Conservation (phyloP, 1,284 basidiomycete genomes). For the Mycena sp. region DNA sequence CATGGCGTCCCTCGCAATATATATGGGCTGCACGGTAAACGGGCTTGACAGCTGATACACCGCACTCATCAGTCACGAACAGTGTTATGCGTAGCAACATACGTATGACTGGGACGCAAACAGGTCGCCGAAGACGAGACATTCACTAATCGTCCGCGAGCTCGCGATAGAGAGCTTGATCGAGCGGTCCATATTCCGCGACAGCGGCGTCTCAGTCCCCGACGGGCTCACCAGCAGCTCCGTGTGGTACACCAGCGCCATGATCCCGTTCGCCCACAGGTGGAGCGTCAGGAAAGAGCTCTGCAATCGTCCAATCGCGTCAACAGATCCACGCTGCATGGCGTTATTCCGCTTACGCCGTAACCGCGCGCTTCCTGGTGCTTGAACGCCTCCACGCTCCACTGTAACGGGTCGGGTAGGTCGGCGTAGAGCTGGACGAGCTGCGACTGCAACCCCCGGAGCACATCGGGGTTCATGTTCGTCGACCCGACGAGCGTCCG, state of each 20-base stretch:
- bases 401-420: constrained; percentile 46
- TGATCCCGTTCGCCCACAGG: constrained; percentile 48
- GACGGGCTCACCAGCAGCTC: constrained; percentile 47
- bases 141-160: constrained; percentile 50
- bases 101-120: constrained; percentile 43
- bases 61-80: background rate
- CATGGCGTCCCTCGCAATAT: constrained; percentile 40
- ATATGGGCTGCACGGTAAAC: constrained; percentile 44
- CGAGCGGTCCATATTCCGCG: constrained; percentile 45
- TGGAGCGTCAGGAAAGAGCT: constrained; percentile 37
- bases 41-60: constrained; percentile 37
- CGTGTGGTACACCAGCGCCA: constrained; percentile 52
- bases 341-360: constrained; percentile 37
- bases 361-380: constrained; percentile 46
- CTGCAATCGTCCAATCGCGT: no score
- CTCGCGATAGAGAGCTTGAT: constrained; percentile 46
- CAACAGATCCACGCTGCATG: background rate
- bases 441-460: constrained; percentile 47
- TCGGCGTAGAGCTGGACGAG: constrained; percentile 48
- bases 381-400: constrained; percentile 51
- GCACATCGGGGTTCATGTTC: constrained; percentile 37
- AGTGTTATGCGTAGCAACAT: constrained; percentile 23
- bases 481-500: constrained; percentile 44
- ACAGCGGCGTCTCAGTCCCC: constrained; percentile 49
- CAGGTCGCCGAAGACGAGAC: constrained; percentile 45